Conservation (phyloP, 208 protist genomes). For the Leishmania turanica region DNA sequence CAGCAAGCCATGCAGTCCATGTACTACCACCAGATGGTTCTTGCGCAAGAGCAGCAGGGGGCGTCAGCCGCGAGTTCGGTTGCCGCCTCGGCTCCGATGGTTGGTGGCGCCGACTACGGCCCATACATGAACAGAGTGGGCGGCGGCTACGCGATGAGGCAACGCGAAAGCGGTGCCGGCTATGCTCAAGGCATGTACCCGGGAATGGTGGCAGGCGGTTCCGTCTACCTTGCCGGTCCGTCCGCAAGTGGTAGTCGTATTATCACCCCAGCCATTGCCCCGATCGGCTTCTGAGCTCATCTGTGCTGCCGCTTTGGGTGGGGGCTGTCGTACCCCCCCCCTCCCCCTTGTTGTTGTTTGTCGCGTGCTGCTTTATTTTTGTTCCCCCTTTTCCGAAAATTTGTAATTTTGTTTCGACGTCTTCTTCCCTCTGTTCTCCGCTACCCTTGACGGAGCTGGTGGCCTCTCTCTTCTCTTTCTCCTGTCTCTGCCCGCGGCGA, state of each 20-base stretch:
- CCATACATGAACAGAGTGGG: slow-evolving; percentile 3
- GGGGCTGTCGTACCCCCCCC: too few relatives aligned
- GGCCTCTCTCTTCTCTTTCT: too few relatives aligned
- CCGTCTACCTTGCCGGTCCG: background rate
- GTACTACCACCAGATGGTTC: slow-evolving; percentile 71
- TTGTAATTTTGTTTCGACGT: background rate
- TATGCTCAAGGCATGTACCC: background rate
- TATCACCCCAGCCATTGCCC: slow-evolving; percentile 8
- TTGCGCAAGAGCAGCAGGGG: slow-evolving; percentile 41
- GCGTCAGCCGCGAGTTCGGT: background rate
- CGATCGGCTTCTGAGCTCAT: slow-evolving; percentile 6
- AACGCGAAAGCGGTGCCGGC: slow-evolving; percentile 10
- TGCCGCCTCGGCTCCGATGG: background rate
- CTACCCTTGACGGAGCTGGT: too few relatives aligned
- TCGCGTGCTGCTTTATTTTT: background rate
- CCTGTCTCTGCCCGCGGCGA: too few relatives aligned
- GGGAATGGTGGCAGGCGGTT: background rate
- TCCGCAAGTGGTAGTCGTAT: background rate
- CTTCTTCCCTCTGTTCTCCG: too few relatives aligned
- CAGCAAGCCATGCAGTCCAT: slow-evolving; percentile 57
- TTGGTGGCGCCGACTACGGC: slow-evolving; percentile 2
- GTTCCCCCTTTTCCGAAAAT: too few relatives aligned
- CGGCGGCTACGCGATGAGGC: slow-evolving; percentile 16
- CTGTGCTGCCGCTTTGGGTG: background rate
- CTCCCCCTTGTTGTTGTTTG: background rate